Evolutionary conservation across 2,329 filamentous ascomycete genomes (phyloP).

Genomic region (Calycina herbarum): DNA sequence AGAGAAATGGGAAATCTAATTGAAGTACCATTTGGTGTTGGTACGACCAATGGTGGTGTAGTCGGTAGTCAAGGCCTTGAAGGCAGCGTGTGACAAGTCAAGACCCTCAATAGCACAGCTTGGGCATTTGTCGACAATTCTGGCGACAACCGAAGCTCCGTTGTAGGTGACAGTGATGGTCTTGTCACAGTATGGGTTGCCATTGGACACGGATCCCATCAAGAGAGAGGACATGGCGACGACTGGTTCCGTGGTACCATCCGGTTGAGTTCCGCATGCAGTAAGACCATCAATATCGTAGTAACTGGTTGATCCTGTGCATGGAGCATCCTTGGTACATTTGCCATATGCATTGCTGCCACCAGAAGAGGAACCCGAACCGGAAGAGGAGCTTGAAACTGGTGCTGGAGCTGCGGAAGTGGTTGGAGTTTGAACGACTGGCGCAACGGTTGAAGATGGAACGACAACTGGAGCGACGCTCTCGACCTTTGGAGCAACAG

Average conservation of each 20-base stretch:
- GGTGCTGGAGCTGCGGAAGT: slow-evolving; percentile 24
- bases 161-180: slow-evolving; percentile 67
- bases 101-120: slow-evolving; percentile 59
- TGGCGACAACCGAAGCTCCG: slow-evolving; percentile 59
- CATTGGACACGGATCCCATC: slow-evolving; percentile 60
- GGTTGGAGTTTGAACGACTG: not conserved
- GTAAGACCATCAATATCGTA: slow-evolving; percentile 48
- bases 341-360: slow-evolving; percentile 30
- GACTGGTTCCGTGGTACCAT: slow-evolving; percentile 49
- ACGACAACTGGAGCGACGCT: not conserved
- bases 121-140: slow-evolving; percentile 73
- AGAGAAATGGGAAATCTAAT: slow-evolving; percentile 26
- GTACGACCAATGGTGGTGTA: slow-evolving; percentile 46
- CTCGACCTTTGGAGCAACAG: not conserved
- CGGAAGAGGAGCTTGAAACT: slow-evolving; percentile 23
- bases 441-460: not conserved
- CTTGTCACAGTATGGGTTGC: slow-evolving; percentile 70
- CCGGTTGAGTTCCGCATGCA: slow-evolving; percentile 8
- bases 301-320: slow-evolving; percentile 70
- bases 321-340: slow-evolving; percentile 39
- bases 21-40: slow-evolving; percentile 49
- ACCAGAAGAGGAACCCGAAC: slow-evolving; percentile 26
- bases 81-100: slow-evolving; percentile 60
- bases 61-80: slow-evolving; percentile 48
- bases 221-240: slow-evolving; percentile 66